Evolutionary conservation across 2,329 filamentous ascomycete genomes (phyloP).

Genomic region (Aspergillus terreus): DNA sequence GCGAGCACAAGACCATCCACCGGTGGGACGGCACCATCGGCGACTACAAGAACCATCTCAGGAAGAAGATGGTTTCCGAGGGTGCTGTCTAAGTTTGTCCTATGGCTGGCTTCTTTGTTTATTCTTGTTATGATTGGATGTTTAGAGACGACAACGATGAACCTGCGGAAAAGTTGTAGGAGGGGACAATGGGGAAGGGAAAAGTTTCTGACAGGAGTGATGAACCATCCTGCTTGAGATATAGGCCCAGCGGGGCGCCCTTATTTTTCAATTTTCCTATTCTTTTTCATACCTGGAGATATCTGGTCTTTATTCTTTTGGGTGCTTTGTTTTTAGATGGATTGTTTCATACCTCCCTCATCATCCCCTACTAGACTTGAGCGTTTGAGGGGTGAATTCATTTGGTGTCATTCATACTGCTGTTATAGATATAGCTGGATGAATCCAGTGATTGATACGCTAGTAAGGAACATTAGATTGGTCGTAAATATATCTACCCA

Average conservation of each 20-base stretch:
- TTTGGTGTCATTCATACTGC: slow-evolving; percentile 1
- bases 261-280: background rate
- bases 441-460: slow-evolving; percentile 5
- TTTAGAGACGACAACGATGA: slow-evolving; percentile 20
- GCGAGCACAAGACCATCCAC: slow-evolving; percentile 93
- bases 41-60: slow-evolving; percentile 96
- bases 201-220: slow-evolving; percentile 16
- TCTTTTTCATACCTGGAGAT: slow-evolving; percentile 14
- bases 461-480: background rate
- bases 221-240: slow-evolving; percentile 18
- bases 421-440: background rate
- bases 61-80: slow-evolving; percentile 94
- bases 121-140: slow-evolving; percentile 29
- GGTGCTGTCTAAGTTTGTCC: slow-evolving; percentile 68
- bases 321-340: slow-evolving; percentile 20
- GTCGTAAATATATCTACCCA: too few species aligned
- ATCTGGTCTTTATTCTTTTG: slow-evolving; percentile 18
- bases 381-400: slow-evolving; percentile 18
- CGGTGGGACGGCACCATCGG: slow-evolving; percentile 86
- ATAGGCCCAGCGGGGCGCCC: background rate
- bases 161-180: slow-evolving; percentile 9
- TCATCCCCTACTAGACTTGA: slow-evolving; percentile 17
- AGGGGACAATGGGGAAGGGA: slow-evolving; percentile 1
- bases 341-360: slow-evolving; percentile 20
- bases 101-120: background rate